Base-by-base conservation (phyloP, 495 filamentous ascomycete species). In the Aspergillus indologenus region DNA sequence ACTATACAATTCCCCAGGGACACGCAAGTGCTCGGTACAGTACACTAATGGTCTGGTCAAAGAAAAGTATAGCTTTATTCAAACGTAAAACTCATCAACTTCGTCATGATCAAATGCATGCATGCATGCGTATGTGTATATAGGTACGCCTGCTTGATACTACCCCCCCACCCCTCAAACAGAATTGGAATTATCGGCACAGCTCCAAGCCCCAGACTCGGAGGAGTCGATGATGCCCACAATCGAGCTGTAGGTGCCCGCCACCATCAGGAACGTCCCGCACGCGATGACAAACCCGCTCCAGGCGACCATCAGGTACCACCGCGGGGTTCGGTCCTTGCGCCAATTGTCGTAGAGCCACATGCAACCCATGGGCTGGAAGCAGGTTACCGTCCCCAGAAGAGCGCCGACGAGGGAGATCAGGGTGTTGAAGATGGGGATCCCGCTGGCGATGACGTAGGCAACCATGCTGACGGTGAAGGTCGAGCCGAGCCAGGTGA, bases 371-470 rank as follows among this genome's bases (percentile, higher is more conserved):
- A 77, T 77, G 6, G 75, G 75, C 58, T 77, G 76, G 65, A 75
- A 76, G 17, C 56, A 76, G 70, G 74, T 71, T 15, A 73, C 62
- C 5, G 70, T 77, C 11, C 69, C 74, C 57, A 90, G 86, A 40
- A 89, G 68, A 4, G 85, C 78, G 17, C 85, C 85, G 42, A 83
- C 75, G 57, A 85, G 78, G 21, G 79, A 79, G 19, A 90, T 73
- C 44, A 90, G 71, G 43, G 78, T 77, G 61, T 80, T 79, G 67
- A 90, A 90, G 65, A 87, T 82, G 12, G 88, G 88, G 46, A 91
- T 87, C 8, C 83, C 82, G 61, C 86, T 83, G 23, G 87, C 86
- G 64, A 91, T 84, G 45, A 90, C 68, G 76, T 85, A 91, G 8
- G 86, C 81, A 26, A 87, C 64, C 1, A 88, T 4, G 45, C 83